These are phyloP conservation scores for Pichia sp. DNA, from an alignment of 1,139 yeast genomes.

Conservation along the genomic window DNA sequence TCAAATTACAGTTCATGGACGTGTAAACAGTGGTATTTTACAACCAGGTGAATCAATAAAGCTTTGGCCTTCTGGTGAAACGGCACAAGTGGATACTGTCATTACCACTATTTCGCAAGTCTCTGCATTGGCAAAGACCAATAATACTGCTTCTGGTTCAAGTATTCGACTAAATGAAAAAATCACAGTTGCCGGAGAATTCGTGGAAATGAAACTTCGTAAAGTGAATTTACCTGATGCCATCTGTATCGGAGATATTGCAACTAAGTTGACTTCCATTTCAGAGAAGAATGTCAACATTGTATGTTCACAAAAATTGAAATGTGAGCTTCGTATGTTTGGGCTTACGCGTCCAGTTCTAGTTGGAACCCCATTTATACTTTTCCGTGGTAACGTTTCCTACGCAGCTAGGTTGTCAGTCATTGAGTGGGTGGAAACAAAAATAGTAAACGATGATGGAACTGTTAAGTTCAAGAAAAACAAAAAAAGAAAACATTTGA, in stretches of 20 bases:
- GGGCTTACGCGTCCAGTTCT: slow-evolving; percentile 67
- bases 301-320: slow-evolving; percentile 3
- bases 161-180: slow-evolving; percentile 31
- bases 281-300: neutral
- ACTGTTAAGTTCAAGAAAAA: slow-evolving; percentile 21
- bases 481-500: slow-evolving; percentile 65
- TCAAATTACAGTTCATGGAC: slow-evolving; percentile 58
- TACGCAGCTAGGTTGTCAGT: slow-evolving; percentile 35
- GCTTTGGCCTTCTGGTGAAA: slow-evolving; percentile 52
- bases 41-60: slow-evolving; percentile 72
- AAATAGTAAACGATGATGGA: slow-evolving; percentile 10
- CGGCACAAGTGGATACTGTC: slow-evolving; percentile 43
- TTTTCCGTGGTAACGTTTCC: slow-evolving; percentile 78
- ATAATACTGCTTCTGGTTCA: slow-evolving; percentile 21
- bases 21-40: slow-evolving; percentile 69
- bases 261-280: slow-evolving; percentile 35
- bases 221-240: slow-evolving; percentile 41
- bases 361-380: slow-evolving; percentile 76
- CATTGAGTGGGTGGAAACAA: slow-evolving; percentile 19
- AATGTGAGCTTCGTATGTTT: slow-evolving; percentile 60
- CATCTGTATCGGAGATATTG: slow-evolving; percentile 70
- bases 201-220: slow-evolving; percentile 56
- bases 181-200: slow-evolving; percentile 68
- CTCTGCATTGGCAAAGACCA: slow-evolving; percentile 10
- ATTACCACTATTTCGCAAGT: slow-evolving; percentile 22